phyloP scores from a whole-genome alignment of 805 yeast species.

The Starmerella floris region DNA sequence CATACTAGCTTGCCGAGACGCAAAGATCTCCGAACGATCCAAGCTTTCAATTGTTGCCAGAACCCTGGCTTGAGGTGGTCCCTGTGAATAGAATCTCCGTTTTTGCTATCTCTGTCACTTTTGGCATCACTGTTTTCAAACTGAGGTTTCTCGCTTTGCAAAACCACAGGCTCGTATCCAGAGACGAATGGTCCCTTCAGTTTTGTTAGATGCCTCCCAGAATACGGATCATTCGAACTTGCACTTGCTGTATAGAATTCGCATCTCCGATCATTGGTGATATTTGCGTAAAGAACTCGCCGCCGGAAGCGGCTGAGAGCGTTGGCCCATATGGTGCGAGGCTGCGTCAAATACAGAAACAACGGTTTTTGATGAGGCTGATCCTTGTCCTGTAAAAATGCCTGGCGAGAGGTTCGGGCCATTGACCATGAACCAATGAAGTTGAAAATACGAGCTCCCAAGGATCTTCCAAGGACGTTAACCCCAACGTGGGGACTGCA shows the following conservation, averaged over 20 bases:
- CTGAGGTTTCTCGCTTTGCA: constrained; percentile 12
- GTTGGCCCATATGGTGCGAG: constrained; percentile 44
- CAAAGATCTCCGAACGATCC: neutral
- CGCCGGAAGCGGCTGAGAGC: constrained; percentile 43
- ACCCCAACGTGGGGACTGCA: constrained; percentile 61
- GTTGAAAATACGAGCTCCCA: constrained; percentile 45
- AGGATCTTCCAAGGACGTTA: constrained; percentile 40
- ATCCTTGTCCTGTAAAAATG: constrained; percentile 37
- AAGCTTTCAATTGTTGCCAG: neutral
- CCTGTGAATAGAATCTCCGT: neutral
- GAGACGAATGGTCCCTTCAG: constrained; percentile 17
- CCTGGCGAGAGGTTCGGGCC: constrained; percentile 61
- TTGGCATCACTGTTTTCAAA: neutral
- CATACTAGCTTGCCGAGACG: constrained; percentile 7
- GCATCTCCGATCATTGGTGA: constrained; percentile 67
- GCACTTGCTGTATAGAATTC: constrained; percentile 76
- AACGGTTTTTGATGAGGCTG: constrained; percentile 33
- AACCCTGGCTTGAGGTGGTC: neutral
- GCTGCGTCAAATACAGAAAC: constrained; percentile 51
- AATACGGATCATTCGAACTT: constrained; percentile 27
- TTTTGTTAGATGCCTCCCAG: constrained; percentile 1
- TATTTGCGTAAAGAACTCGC: constrained; percentile 55
- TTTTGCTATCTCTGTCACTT: neutral
- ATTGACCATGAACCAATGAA: constrained; percentile 48
- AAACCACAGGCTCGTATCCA: constrained; percentile 19